A percentile compares a stretch with the other conserved stretches of the same genome.
Evolutionary conservation across 139 green algal genomes (phyloP).

Genomic region (Chara braunii): DNA sequence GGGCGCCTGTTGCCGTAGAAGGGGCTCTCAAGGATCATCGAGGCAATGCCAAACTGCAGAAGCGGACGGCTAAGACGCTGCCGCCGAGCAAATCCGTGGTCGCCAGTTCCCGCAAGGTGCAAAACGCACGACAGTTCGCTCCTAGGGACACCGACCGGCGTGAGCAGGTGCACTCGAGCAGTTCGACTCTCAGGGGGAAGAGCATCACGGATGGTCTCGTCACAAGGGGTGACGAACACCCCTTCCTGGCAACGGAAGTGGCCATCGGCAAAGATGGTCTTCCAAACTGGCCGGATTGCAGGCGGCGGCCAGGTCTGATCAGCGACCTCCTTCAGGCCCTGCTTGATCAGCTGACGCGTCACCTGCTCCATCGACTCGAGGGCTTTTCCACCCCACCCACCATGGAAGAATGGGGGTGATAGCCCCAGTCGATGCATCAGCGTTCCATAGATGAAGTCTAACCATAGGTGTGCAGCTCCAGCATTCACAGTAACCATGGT

Average conservation of each 20-base stretch:
- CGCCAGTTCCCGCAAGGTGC: constrained; percentile 24
- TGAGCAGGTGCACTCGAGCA: constrained; percentile 1
- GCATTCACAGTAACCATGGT: not conserved
- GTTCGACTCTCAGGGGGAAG: constrained; percentile 6
- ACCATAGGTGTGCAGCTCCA: not conserved
- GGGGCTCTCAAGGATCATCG: constrained; percentile 34
- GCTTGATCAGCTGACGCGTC: not conserved
- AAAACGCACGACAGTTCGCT: not conserved
- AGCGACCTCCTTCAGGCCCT: not conserved
- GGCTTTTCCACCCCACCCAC: not conserved
- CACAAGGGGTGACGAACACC: not conserved
- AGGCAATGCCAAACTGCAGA: constrained; percentile 18
- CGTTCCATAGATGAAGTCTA: constrained; percentile 3
- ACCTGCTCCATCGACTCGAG: not conserved
- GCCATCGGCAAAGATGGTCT: not conserved
- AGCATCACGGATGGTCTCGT: not conserved
- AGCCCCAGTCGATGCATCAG: not conserved
- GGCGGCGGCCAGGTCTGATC: not conserved
- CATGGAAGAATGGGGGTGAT: constrained; percentile 9
- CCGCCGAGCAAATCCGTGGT: constrained; percentile 33
- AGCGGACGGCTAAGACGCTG: constrained; percentile 11
- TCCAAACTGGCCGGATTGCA: not conserved
- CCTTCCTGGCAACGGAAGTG: not conserved
- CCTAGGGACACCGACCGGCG: not conserved
- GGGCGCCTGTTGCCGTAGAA: constrained; percentile 36